Evolutionary conservation across 352 stramenopile genomes (phyloP).

Genomic region (Globisporangium acanthophoron): DNA sequence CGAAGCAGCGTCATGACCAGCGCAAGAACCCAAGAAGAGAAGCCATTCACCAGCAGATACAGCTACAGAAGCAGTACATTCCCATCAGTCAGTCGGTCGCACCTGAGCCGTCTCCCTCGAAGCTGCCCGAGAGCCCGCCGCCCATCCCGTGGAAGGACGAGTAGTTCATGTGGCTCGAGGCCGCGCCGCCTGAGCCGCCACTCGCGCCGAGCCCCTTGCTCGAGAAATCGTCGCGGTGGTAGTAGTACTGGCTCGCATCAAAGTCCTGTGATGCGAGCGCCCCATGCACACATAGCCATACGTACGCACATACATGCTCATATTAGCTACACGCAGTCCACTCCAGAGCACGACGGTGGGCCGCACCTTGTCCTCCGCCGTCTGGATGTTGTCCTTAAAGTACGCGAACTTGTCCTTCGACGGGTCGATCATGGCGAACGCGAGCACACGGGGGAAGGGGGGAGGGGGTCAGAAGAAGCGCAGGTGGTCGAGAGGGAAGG

Average conservation of each 20-base stretch:
- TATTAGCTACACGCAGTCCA: not conserved
- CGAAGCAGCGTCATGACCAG: not conserved
- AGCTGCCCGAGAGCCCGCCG: slow-evolving; percentile 18
- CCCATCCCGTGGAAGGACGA: slow-evolving; percentile 53
- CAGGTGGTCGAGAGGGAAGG: no score
- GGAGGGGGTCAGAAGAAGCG: not conserved
- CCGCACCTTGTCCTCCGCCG: slow-evolving; percentile 75
- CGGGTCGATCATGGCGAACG: slow-evolving; percentile 63
- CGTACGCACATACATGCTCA: not conserved
- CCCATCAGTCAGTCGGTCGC: no score
- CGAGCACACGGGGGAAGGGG: not conserved
- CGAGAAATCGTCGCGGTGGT: slow-evolving; percentile 73
- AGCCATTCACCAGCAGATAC: not conserved
- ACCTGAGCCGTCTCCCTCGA: slow-evolving; percentile 24
- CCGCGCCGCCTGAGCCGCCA: slow-evolving; percentile 18
- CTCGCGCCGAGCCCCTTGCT: slow-evolving; percentile 27
- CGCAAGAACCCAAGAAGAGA: not conserved
- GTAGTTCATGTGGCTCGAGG: slow-evolving; percentile 29
- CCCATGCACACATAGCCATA: not conserved
- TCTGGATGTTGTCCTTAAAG: slow-evolving; percentile 90
- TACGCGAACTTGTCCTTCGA: slow-evolving; percentile 88
- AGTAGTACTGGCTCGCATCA: slow-evolving; percentile 86
- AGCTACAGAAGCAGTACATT: not conserved
- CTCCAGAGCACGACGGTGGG: not conserved
- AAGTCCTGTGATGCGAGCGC: slow-evolving; percentile 40